Base-by-base conservation (phyloP, 768 basidiomycete species). In the Grammothele lineata region DNA sequence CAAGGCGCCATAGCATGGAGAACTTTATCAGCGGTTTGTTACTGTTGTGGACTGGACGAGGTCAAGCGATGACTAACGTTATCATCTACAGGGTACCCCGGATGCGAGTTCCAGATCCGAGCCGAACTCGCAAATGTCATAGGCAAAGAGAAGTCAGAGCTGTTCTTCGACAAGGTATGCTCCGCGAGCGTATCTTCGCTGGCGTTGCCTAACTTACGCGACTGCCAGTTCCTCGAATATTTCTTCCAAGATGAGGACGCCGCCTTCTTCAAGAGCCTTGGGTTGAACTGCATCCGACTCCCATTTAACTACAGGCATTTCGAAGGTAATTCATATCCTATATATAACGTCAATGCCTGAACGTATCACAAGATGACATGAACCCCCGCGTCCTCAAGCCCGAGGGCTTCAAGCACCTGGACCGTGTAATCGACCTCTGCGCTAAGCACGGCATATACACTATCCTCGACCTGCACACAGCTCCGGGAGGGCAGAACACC, bases 111-210 rank as follows among this genome's bases (percentile, higher is more conserved):
- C 61, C 83, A 91, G 63, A 83, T 90, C 51, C 81, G 88, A 27
- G 78, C 76, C 18, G 81, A 81, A 1, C 69, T 92, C n/a, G 72
- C 76, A 17, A 71, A 77, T 9, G 74, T 79, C 2, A 70, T 92
- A 22, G 89, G 89, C 0, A 49, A 74, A 40, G 75, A 76, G 37
- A 85, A 87, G 62, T 78, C 83, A 8, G 80, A 80, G 10, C 81
- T 81, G 63, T 92, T 90, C 73, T 92, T 91, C 59, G 86, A 92
- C 74, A 87, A 85, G 73, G 87, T 83, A 47, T 22, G 65, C 30
- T 4, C 11, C 19, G 2, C 21, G 11, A 36, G 5, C 27, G 9
- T 4, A 34, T 7, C 23, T 21, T 12, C 7, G 12, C 3, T 35
- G 5, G 9, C 35, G 15, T 42, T 26, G n/a, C n/a, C n/a, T n/a